A percentile compares a stretch with the other conserved stretches of the same genome.
Evolutionary conservation across 1,139 yeast genomes (phyloP).

Genomic region (Kodamaea plutei): DNA sequence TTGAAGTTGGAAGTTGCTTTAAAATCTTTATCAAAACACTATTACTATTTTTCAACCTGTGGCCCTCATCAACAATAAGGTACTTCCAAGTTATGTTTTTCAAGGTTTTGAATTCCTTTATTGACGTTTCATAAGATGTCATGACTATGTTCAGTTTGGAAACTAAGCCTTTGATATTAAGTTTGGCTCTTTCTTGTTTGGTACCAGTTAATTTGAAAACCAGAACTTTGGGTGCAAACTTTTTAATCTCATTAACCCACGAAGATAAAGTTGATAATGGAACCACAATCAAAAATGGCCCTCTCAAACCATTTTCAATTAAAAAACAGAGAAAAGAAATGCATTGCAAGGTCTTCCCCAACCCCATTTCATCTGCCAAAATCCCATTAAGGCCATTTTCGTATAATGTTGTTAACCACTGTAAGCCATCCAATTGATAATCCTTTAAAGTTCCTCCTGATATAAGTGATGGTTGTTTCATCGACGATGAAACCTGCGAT

Average conservation of each 20-base stretch:
- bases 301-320: slow-evolving; percentile 72
- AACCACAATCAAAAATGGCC: slow-evolving; percentile 83
- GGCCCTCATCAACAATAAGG: slow-evolving; percentile 94
- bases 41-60: slow-evolving; percentile 77
- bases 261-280: slow-evolving; percentile 85
- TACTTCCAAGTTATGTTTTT: slow-evolving; percentile 66
- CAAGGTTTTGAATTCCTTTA: slow-evolving; percentile 59
- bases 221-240: slow-evolving; percentile 69
- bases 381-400: slow-evolving; percentile 95
- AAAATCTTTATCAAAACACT: slow-evolving; percentile 69
- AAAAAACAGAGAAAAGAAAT: slow-evolving; percentile 74
- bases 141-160: slow-evolving; percentile 46
- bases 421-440: slow-evolving; percentile 85
- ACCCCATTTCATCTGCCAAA: slow-evolving; percentile 95
- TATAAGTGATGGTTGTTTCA: slow-evolving; percentile 60
- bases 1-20: slow-evolving; percentile 60
- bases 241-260: slow-evolving; percentile 70
- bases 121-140: slow-evolving; percentile 79
- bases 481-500: slow-evolving; percentile 15
- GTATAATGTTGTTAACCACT: slow-evolving; percentile 83
- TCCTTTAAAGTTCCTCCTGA: slow-evolving; percentile 70
- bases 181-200: slow-evolving; percentile 48
- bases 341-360: slow-evolving; percentile 88
- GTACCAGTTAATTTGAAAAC: slow-evolving; percentile 65
- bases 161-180: slow-evolving; percentile 19